These are phyloP conservation scores for Camellia granthamiana DNA, from an alignment of 148 eudicot species.

Conservation along the genomic window DNA sequence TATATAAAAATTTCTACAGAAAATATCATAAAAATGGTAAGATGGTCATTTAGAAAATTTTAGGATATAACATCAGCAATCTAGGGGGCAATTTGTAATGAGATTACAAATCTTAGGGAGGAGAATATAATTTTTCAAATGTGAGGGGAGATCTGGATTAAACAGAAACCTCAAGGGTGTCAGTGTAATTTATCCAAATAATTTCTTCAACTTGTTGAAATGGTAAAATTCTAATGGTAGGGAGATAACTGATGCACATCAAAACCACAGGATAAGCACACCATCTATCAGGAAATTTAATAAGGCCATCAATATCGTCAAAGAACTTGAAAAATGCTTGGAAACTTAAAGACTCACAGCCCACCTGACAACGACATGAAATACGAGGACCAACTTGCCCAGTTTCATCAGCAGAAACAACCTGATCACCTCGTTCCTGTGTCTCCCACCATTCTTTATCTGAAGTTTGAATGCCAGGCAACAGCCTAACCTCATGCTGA, in stretches of 20 bases:
- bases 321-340: not conserved
- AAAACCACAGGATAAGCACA: not conserved
- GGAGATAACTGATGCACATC: not conserved
- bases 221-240: not conserved
- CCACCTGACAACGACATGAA: constrained; percentile 91
- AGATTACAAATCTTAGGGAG: too few relatives aligned
- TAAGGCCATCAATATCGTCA: not conserved
- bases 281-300: not conserved
- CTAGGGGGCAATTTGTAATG: too few relatives aligned
- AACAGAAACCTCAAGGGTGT: too few relatives aligned
- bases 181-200: too few relatives aligned
- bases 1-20: too few relatives aligned
- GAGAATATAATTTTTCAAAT: too few relatives aligned
- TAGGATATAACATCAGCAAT: too few relatives aligned
- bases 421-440: constrained; percentile 73
- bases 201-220: not conserved
- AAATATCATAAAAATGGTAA: too few relatives aligned
- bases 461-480: constrained; percentile 36
- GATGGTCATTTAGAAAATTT: too few relatives aligned
- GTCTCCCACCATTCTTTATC: constrained; percentile 88
- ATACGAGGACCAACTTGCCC: constrained; percentile 96
- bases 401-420: constrained; percentile 78
- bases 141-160: too few relatives aligned
- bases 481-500: constrained; percentile 28
- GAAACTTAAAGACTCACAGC: constrained; percentile 10